These are phyloP conservation scores for Spathaspora boniae DNA, from an alignment of 805 yeast genomes.

Conservation along the genomic window DNA sequence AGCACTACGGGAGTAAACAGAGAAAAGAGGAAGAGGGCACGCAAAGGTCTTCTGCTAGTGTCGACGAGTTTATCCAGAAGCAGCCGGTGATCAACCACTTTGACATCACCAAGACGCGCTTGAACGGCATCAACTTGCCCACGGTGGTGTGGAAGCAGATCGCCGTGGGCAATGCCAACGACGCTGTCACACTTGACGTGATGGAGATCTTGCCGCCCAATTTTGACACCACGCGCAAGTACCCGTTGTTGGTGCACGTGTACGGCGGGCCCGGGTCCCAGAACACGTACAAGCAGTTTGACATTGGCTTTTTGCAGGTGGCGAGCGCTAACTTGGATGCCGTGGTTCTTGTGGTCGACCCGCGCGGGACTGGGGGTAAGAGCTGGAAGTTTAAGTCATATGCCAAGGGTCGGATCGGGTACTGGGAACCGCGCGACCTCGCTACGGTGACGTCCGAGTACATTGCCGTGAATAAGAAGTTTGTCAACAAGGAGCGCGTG, in stretches of 20 bases:
- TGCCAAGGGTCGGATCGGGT: constrained; percentile 58
- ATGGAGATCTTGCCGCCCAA: constrained; percentile 61
- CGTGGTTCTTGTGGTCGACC: constrained; percentile 66
- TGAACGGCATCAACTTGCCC: constrained; percentile 47
- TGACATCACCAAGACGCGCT: constrained; percentile 12
- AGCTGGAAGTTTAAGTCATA: constrained; percentile 64
- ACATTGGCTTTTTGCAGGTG: constrained; percentile 55
- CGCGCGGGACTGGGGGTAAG: constrained; percentile 79
- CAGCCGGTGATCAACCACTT: constrained; percentile 16
- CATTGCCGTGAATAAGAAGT: constrained; percentile 37
- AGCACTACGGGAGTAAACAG: constrained; percentile 12
- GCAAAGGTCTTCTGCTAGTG: constrained; percentile 4
- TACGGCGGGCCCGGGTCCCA: constrained; percentile 86
- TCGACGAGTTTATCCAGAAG: constrained; percentile 13
- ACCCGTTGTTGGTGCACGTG: constrained; percentile 64
- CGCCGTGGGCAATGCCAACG: constrained; percentile 20
- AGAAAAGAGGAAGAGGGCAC: constrained; percentile 10
- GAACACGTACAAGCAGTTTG: constrained; percentile 45
- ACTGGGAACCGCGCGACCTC: constrained; percentile 75
- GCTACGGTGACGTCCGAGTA: constrained; percentile 48
- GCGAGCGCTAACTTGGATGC: constrained; percentile 56
- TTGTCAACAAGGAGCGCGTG: constrained; percentile 58
- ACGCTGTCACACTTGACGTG: constrained; percentile 40
- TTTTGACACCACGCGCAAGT: constrained; percentile 44
- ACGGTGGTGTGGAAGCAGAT: constrained; percentile 37